Percentiles rank a stretch among this genome's conserved stretches.
Evolutionary conservation across 2,329 filamentous ascomycete genomes (phyloP).

Genomic region (Penicillium capsulatum): DNA sequence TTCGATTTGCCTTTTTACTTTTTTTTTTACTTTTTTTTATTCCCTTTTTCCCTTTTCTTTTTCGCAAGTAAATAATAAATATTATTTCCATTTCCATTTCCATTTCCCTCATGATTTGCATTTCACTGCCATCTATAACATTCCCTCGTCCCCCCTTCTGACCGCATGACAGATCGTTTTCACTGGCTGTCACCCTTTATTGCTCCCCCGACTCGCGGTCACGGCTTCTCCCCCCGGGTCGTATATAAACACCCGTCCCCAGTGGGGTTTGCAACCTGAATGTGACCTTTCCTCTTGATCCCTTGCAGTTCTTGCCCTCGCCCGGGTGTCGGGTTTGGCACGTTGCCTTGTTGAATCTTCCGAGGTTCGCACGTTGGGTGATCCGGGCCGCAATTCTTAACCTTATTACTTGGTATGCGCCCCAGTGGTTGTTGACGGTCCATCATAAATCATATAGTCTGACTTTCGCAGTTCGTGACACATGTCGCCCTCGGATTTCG

Average conservation of each 20-base stretch:
- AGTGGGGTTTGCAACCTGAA: constrained; percentile 6
- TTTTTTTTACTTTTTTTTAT: constrained; percentile 4
- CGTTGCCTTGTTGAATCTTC: constrained; percentile 15
- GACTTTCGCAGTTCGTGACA: no score
- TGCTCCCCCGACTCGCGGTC: background rate
- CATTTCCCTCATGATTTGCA: background rate
- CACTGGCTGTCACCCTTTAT: constrained; percentile 6
- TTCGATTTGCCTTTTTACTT: constrained; percentile 3
- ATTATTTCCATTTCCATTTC: constrained; percentile 9
- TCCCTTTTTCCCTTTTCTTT: constrained; percentile 4
- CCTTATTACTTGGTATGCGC: constrained; percentile 21
- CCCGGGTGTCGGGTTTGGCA: constrained; percentile 12
- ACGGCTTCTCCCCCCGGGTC: background rate
- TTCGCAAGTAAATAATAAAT: constrained; percentile 6
- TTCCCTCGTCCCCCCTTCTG: constrained; percentile 6
- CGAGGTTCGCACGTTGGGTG: constrained; percentile 17
- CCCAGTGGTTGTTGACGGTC: no score
- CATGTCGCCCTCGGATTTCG: constrained; percentile 15
- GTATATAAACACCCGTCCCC: constrained; percentile 5
- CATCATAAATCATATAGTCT: no score
- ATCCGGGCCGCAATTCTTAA: constrained; percentile 23
- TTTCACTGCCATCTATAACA: constrained; percentile 19
- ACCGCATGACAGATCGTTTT: constrained; percentile 8
- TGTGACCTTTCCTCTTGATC: constrained; percentile 6
- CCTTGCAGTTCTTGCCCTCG: constrained; percentile 11